Evolutionary conservation across 305 asterid species (phyloP), one percentile per base, ranked within the genome.

Genomic region (Solanum hybrid): DNA sequence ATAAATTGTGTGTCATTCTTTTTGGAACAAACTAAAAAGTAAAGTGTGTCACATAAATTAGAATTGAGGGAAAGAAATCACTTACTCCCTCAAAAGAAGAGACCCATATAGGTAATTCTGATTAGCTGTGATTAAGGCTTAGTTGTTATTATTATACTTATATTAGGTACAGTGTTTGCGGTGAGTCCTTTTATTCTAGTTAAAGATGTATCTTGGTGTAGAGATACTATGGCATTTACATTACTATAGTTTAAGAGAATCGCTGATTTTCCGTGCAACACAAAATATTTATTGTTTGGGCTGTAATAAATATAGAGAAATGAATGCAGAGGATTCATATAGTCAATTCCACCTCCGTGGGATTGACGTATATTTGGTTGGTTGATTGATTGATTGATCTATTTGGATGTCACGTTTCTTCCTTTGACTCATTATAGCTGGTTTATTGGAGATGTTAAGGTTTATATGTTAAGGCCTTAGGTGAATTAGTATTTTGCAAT

Each of bases 371-470:
- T 39, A 1, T 32, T 39, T 14, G 26, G 13, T 38, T 37, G 36
- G 36, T 81, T 81, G 68, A 9, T 39, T 39, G 57, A 27, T 12
- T 26, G 24, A 82, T 27, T 41, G 72, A 82, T 27, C 73, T 41
- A 38, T 82, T 41, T 6, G 72, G 37, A 82, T 83, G 39, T 20
- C 29, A 84, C 11, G 2, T 17, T 29, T 51, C 39, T 51, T 3
- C 41, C 41, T 65, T 87, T 72, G 14, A 38, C 61, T 91, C 89
- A 90, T 89, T 88, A 87, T 87, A 81, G 68, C 57, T 78, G 51
- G 36, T 72, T 85, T 33, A 14, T 72, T 91, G 91, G 45, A 79
- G 87, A 82, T 92, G 90, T 90, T 91, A 31, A 90, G 86, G 33
- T 61, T 76, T 41, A 83, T 45, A 29, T 45, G 75, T 45, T 9